Base-by-base conservation (phyloP, 2,329 filamentous ascomycete genomes). In the Aspergillus brasiliensis region DNA sequence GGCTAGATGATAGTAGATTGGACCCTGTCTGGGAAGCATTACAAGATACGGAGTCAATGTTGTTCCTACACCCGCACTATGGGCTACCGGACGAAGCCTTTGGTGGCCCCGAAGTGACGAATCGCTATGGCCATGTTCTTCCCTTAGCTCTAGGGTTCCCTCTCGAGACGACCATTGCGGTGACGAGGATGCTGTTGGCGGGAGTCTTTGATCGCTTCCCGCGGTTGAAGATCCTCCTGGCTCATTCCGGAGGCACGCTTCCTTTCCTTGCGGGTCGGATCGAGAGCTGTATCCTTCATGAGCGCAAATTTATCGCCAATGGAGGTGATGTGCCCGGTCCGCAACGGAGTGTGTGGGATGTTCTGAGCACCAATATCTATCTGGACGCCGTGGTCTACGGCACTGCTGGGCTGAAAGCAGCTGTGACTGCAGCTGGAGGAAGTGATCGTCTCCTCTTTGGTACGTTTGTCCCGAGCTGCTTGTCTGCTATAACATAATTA, bases 1-100 rank as follows among this genome's bases (percentile, higher is more conserved):
- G 93, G 0, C 82, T 97, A 1, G 93, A 97, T 71, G 93, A 97
- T 74, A 82, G 85, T 2, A 77, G 78, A 0, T 78, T 97, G 25
- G 83, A 94, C 37, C 87, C 89, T 0, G 83, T 97, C 10, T 91
- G 92, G 76, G 74, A 82, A 10, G 87, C 88, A 0, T 76, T 97
- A 1, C 86, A 91, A 44, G 82, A 84, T 42, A 84, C 85, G 0
- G 75, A 81, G 7, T 80, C 91, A 34, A 80, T 90, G 23, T 81
- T 96, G 51, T 97, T 97, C 78, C 76, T 97, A 54, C 93, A 97
- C 75, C 93, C 93, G 27, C 93, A 97, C 76, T 97, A 97, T 73
- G 93, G 93, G 1, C 84, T 97, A 2, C 92, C 92, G 0, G 84
- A 85, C 60, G 84, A 87, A 8, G 91, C 96, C 3, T 97, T 91